phyloP scores from a whole-genome alignment of 2,329 filamentous ascomycete genomes.

The Aspergillus fructus region DNA sequence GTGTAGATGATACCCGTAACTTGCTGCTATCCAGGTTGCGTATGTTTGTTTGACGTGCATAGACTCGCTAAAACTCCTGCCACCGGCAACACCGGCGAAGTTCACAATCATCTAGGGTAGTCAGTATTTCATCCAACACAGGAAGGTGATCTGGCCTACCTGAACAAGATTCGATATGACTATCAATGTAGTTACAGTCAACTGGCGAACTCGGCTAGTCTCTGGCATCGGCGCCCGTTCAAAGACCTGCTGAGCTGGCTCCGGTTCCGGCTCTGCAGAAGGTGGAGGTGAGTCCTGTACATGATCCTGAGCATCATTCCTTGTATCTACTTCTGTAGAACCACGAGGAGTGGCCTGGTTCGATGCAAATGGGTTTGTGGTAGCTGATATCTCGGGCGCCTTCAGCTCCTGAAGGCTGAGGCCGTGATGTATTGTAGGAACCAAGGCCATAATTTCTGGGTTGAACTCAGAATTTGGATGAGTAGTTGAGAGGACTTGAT shows the following conservation, averaged over 20 bases:
- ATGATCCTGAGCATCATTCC: not conserved
- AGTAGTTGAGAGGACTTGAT: too few species aligned
- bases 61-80: constrained; percentile 20
- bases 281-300: not conserved
- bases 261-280: constrained; percentile 13
- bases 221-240: constrained; percentile 16
- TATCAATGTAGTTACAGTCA: constrained; percentile 22
- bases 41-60: constrained; percentile 21
- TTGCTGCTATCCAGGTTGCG: constrained; percentile 28
- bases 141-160: constrained; percentile 11
- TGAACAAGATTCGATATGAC: constrained; percentile 28
- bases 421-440: constrained; percentile 6
- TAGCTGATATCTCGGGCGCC: not conserved
- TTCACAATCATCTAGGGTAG: constrained; percentile 28
- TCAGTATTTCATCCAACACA: not conserved
- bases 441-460: not conserved
- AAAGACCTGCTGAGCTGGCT: constrained; percentile 21
- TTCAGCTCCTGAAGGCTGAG: not conserved
- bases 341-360: not conserved
- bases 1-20: constrained; percentile 22
- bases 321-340: not conserved
- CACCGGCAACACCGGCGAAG: constrained; percentile 27
- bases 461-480: not conserved
- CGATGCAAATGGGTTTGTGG: not conserved
- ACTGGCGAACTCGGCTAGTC: constrained; percentile 17